phyloP scores from a whole-genome alignment of 768 basidiomycete genomes.

The Kondoa malvinella region DNA sequence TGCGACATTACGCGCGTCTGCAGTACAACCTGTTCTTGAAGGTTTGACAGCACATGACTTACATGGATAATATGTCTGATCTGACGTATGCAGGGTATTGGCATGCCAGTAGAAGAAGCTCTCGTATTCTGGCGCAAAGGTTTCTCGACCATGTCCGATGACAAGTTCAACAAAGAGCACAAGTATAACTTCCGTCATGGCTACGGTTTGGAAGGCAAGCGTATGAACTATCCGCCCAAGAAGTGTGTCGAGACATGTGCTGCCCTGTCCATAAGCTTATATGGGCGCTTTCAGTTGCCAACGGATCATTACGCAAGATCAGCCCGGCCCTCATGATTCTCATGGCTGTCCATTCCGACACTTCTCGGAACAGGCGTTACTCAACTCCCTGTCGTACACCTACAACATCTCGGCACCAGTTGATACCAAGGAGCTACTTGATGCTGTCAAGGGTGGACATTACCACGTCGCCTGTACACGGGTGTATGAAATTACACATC shows the following conservation, averaged over 20 bases:
- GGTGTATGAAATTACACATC: conserved; percentile 86
- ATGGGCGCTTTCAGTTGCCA: conserved; percentile 49
- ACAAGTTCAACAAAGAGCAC: conserved; percentile 95
- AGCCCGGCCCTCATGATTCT: conserved; percentile 49
- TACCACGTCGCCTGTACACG: conserved; percentile 94
- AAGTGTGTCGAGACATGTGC: conserved; percentile 39
- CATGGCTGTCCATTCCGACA: conserved; percentile 91
- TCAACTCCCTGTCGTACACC: conserved; percentile 51
- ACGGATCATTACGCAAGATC: conserved; percentile 56
- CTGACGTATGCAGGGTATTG: conserved; percentile 52
- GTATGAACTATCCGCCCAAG: conserved; percentile 84
- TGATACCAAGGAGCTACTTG: conserved; percentile 69
- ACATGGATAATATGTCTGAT: too few relatives aligned
- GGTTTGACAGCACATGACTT: too few relatives aligned
- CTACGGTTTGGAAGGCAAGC: conserved; percentile 82
- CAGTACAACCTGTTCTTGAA: conserved; percentile 91
- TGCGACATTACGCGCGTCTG: conserved; percentile 80
- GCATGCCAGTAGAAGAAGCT: conserved; percentile 85
- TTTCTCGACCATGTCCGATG: conserved; percentile 61
- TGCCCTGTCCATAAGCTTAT: background rate
- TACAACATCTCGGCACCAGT: conserved; percentile 49
- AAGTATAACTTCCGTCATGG: conserved; percentile 92
- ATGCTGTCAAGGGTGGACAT: conserved; percentile 56
- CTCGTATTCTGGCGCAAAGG: conserved; percentile 80
- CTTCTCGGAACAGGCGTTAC: conserved; percentile 65